Base-by-base conservation (phyloP, 805 yeast genomes). In the Wickerhamiella cacticola region DNA sequence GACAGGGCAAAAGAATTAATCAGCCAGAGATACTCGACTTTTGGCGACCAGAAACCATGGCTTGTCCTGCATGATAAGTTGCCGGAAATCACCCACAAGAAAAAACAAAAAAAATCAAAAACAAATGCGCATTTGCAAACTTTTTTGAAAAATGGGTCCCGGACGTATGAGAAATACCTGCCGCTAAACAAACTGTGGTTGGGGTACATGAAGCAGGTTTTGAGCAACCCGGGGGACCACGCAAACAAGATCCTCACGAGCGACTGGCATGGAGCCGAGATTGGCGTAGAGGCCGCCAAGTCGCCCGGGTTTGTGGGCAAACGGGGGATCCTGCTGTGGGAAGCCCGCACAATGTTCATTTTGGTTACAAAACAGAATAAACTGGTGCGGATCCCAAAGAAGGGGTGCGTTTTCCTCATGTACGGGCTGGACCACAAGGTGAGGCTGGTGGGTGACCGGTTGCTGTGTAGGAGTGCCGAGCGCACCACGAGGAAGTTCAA, bases 401-500 rank as follows among this genome's bases (percentile, higher is more conserved):
- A 70, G 48, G 82, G 82, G 2, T 68, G 85, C 0, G 62, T 77
- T 3, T 85, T 88, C 63, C 68, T 65, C 34, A 69, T 83, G 53
- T 74, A 16, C 43, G 52, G 39, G 15, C 41, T 46, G 3, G 53
- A 50, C 7, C 69, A 69, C 1, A 64, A 66, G 19, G 54, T 79
- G 13, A 74, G 72, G 16, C 82, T 84, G 59, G 80, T 87, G 8
- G 97, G 97, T 1, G 80, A 86, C 38, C 68, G 96, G 50, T 74
- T 88, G 55, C 76, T 78, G 51, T 74, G 79, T 51, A 72, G 94
- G 60, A 71, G 88, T 36, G 76, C 76, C 8, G 96, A 88, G 56
- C 70, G 97, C 50, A 78, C 94, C 0, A 83, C 80, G 21, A 76
- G 82, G 56, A 86, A 88, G 67, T 86, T 86, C 69, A 88, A 88